phyloP scores from a whole-genome alignment of 2,329 filamentous ascomycete genomes.

The Amauroascus verrucosus region DNA sequence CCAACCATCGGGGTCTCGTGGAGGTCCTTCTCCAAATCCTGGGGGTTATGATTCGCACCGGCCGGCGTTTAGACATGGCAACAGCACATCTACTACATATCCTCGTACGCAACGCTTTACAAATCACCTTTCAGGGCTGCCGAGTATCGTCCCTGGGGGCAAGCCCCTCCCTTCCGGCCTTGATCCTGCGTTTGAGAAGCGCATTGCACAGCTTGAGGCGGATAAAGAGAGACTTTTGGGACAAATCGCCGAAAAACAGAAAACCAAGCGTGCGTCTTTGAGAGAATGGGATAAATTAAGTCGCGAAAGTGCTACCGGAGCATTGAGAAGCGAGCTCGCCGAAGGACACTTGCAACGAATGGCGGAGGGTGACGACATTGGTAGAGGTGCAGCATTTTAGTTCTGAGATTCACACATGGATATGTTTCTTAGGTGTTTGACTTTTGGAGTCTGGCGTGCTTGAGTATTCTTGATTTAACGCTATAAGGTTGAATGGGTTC shows the following conservation, averaged over 20 bases:
- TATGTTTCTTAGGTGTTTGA: neutral
- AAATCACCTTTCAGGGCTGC: conserved; percentile 32
- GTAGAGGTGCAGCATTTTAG: conserved; percentile 32
- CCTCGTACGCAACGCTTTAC: conserved; percentile 32
- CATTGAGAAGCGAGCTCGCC: conserved; percentile 38
- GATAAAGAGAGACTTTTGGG: conserved; percentile 38
- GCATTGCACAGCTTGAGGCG: conserved; percentile 36
- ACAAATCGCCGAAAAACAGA: conserved; percentile 38
- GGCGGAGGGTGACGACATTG: conserved; percentile 35
- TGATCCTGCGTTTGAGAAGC: conserved; percentile 34
- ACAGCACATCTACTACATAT: conserved; percentile 27
- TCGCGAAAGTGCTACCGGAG: conserved; percentile 38
- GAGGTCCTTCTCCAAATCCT: conserved; percentile 2
- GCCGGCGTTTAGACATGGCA: conserved; percentile 29
- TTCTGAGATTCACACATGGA: too few relatives aligned
- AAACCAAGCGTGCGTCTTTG: conserved; percentile 32
- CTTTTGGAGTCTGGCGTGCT: neutral
- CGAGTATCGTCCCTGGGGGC: conserved; percentile 35
- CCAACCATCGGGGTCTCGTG: conserved; percentile 32
- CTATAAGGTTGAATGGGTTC: neutral
- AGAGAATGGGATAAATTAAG: conserved; percentile 41
- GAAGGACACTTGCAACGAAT: conserved; percentile 40
- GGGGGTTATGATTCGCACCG: conserved; percentile 25
- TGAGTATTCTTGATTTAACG: neutral
- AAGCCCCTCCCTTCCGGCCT: conserved; percentile 30